Evolutionary conservation across 1,139 yeast genomes (phyloP).

Genomic region (Dujonia santamariae): DNA sequence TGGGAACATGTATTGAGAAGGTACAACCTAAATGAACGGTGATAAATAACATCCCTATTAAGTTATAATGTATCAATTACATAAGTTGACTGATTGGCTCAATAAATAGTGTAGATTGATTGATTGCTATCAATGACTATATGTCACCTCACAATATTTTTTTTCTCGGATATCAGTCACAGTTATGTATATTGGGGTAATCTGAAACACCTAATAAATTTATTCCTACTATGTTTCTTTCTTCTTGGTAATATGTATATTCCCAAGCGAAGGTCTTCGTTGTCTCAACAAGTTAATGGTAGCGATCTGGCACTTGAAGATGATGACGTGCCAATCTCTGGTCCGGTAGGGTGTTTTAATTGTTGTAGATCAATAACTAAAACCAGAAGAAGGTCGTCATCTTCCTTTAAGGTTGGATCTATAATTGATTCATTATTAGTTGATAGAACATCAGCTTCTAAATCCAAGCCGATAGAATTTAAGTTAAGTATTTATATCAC

Average conservation of each 20-base stretch:
- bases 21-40: too few species aligned
- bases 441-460: conserved; percentile 7
- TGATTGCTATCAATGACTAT: too few species aligned
- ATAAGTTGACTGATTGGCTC: too few species aligned
- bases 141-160: too few species aligned
- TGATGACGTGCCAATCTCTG: not conserved
- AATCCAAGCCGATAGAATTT: conserved; percentile 7
- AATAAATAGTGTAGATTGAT: too few species aligned
- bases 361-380: not conserved
- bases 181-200: too few species aligned
- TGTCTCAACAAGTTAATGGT: conserved; percentile 4
- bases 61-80: too few species aligned
- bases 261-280: conserved; percentile 7
- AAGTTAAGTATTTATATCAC: conserved; percentile 1
- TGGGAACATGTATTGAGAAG: too few species aligned
- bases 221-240: too few species aligned
- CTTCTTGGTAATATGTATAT: conserved; percentile 1
- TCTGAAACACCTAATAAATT: too few species aligned
- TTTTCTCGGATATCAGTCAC: too few species aligned
- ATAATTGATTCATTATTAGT: conserved; percentile 6
- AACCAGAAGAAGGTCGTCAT: conserved; percentile 7
- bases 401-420: conserved; percentile 8
- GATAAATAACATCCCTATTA: too few species aligned
- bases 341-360: conserved; percentile 2
- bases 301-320: conserved; percentile 3